These are phyloP conservation scores for Neopestalotiopsis rosae DNA, from an alignment of 2,329 filamentous ascomycete genomes.

Conservation along the genomic window DNA sequence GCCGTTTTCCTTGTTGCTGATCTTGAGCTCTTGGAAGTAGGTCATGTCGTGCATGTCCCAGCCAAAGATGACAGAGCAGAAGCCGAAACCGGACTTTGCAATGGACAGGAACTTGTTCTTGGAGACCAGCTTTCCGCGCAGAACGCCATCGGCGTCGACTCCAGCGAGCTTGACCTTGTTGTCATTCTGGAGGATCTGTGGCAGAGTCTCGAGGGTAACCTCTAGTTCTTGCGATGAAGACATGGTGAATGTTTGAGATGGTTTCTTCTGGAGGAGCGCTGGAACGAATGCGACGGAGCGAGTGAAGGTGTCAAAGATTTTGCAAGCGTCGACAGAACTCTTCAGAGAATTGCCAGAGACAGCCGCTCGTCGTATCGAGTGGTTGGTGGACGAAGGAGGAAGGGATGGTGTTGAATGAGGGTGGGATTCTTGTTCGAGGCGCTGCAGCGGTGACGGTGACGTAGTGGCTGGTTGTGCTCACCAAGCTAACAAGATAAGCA, in stretches of 20 bases:
- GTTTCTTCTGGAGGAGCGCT: not conserved
- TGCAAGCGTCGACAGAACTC: not conserved
- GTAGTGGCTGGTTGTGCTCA: not conserved
- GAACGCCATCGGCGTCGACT: conserved; percentile 76
- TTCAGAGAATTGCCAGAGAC: not conserved
- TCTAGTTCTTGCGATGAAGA: conserved; percentile 27
- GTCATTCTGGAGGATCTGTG: conserved; percentile 67
- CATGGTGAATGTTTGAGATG: conserved; percentile 25
- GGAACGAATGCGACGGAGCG: not conserved
- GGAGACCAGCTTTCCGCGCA: conserved; percentile 80
- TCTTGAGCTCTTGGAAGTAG: conserved; percentile 75
- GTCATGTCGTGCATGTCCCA: conserved; percentile 90
- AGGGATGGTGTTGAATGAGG: not conserved
- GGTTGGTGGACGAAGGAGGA: not conserved
- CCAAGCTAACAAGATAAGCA: not conserved
- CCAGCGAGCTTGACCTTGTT: conserved; percentile 78
- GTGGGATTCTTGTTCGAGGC: not conserved
- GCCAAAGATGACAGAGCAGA: conserved; percentile 84
- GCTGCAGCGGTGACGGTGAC: not conserved
- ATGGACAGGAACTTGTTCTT: conserved; percentile 85
- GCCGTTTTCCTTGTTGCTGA: conserved; percentile 81
- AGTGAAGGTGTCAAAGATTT: not conserved
- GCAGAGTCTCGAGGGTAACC: conserved; percentile 64
- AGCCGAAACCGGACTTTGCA: conserved; percentile 76
- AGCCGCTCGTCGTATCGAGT: not conserved